These are phyloP conservation scores for Noccaea caerulescens DNA, from an alignment of 345 rosid genomes.

Conservation along the genomic window DNA sequence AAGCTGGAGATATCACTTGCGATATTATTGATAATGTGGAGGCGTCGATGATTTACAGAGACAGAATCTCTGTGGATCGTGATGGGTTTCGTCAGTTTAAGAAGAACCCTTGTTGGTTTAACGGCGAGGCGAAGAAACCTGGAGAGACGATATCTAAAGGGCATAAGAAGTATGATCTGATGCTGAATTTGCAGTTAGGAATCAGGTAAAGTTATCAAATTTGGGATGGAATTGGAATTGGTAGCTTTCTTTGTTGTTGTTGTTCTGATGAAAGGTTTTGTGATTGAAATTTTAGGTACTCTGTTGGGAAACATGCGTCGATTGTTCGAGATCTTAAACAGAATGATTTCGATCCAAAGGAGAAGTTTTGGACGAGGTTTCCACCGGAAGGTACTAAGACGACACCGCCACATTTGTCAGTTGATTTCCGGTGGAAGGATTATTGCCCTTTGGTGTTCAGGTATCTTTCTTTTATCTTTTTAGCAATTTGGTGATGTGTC, in stretches of 20 bases:
- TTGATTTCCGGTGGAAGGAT: conserved; percentile 96
- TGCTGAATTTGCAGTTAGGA: conserved; percentile 94
- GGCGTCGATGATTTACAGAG: conserved; percentile 66
- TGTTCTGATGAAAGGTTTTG: conserved; percentile 24
- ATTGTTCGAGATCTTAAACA: conserved; percentile 57
- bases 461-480: conserved; percentile 43
- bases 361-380: conserved; percentile 97
- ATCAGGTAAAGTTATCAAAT: conserved; percentile 55
- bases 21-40: conserved; percentile 88
- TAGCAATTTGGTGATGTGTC: conserved; percentile 37
- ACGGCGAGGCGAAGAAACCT: conserved; percentile 79
- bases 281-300: conserved; percentile 54
- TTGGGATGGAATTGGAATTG: neutral
- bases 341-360: conserved; percentile 86
- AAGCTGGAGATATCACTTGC: conserved; percentile 98
- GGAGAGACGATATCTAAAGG: conserved; percentile 92
- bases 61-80: conserved; percentile 54
- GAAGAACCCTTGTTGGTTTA: conserved; percentile 72
- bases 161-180: conserved; percentile 87
- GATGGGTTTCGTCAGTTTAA: conserved; percentile 63
- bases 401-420: conserved; percentile 88
- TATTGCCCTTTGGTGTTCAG: conserved; percentile 93
- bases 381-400: conserved; percentile 90
- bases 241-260: neutral
- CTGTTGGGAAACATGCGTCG: conserved; percentile 85